Conservation (phyloP, 805 yeast species). For the Zygotorulaspora danielsina region DNA sequence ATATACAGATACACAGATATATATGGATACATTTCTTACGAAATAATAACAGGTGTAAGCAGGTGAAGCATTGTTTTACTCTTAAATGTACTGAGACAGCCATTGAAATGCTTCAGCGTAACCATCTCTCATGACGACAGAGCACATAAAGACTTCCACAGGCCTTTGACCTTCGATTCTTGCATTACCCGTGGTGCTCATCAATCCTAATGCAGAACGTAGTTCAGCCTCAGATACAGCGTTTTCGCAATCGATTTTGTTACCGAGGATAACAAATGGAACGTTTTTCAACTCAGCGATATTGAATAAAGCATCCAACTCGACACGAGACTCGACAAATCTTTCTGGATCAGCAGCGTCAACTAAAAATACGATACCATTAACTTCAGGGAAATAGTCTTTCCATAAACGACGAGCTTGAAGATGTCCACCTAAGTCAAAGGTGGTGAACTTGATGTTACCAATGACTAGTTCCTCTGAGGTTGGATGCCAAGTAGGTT, state of each 20-base stretch:
- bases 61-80: not conserved
- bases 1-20: not conserved
- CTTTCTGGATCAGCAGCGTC: slow-evolving; percentile 97
- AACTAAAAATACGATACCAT: slow-evolving; percentile 92
- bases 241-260: slow-evolving; percentile 89
- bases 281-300: slow-evolving; percentile 87
- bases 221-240: slow-evolving; percentile 95
- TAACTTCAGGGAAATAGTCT: slow-evolving; percentile 98
- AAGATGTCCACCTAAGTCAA: slow-evolving; percentile 97
- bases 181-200: slow-evolving; percentile 85
- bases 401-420: slow-evolving; percentile 99
- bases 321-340: slow-evolving; percentile 90
- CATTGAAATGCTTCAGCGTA: slow-evolving; percentile 98
- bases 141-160: slow-evolving; percentile 93
- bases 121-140: slow-evolving; percentile 97
- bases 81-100: slow-evolving; percentile 90
- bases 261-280: slow-evolving; percentile 92
- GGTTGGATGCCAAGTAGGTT: slow-evolving; percentile 98
- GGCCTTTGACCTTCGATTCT: slow-evolving; percentile 75
- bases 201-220: slow-evolving; percentile 82
- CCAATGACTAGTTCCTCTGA: slow-evolving; percentile 98
- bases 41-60: too few relatives aligned
- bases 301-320: slow-evolving; percentile 85
- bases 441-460: slow-evolving; percentile 92
- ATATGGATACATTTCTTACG: too few relatives aligned